Base-by-base conservation (phyloP, 169 alveolate species). In the Eimeria necatrix region DNA sequence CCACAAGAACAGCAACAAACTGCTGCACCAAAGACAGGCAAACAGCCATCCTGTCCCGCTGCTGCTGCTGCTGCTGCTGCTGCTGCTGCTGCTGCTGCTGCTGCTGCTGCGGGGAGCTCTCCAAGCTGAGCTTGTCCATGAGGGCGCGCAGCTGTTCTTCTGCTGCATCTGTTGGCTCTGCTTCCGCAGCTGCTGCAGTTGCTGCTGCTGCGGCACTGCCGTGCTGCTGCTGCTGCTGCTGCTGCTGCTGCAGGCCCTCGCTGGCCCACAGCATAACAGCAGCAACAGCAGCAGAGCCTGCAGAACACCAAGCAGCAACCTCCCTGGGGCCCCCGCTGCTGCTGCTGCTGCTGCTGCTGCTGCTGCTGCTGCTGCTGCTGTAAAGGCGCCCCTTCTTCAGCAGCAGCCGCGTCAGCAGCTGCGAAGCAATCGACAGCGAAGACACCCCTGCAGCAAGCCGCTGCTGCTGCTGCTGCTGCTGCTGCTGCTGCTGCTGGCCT, bases 41-140 rank as follows among this genome's bases (percentile, higher is more conserved):
- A 9, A 73, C 84, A 4, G 56, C 46, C 84, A 73, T 73, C 84
- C 84, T 26, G 24, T 73, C 56, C 84, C 46, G 24, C 3, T 14
- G 20, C 64, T 56, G 64, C 64, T 56, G 64, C 64, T 56, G 20
- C n/a, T 26, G 76, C 14, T 64, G 76, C 76, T 64, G 76, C 84
- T 73, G 84, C 84, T 73, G 84, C 56, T 73, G 84, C 56, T 73
- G 84, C 51, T 73, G 84, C 84, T 73, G 84, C 24, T 18, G 59
- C 56, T 73, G 84, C 56, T 18, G 84, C 20, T 73, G 53, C 7
- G 7, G 59, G 59, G 84, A 48, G 56, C 59, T 52, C 84, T 73
- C 84, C 20, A 73, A 20, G 84, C 59, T 73, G 84, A 73, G 84
- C 59, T 46, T 73, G 46, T 73, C 84, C 84, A 73, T 73, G 24